Percentiles rank a stretch among this genome's conserved stretches.
Conservation (phyloP, 139 green algal species). For the Chlamydomonas schloesseri region DNA sequence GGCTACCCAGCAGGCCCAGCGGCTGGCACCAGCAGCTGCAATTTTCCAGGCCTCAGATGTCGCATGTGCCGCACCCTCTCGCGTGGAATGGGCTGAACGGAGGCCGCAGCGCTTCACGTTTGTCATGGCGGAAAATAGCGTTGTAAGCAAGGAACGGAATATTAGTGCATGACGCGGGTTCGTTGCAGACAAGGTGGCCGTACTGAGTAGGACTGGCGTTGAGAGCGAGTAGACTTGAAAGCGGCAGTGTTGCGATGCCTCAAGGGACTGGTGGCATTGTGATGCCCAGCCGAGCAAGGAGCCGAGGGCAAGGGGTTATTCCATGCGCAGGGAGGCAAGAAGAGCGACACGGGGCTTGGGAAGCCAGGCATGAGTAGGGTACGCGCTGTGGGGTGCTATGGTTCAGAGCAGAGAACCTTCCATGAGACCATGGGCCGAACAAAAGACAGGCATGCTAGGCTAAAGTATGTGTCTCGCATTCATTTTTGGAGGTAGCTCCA, state of each 20-base stretch:
- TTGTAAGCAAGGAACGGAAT: neutral
- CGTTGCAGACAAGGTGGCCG: neutral
- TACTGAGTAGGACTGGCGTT: neutral
- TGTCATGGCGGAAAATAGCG: neutral
- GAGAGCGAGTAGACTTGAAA: neutral
- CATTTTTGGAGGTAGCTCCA: no score
- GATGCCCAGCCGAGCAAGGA: neutral
- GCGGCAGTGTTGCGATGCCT: neutral
- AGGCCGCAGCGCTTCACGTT: slow-evolving; percentile 4
- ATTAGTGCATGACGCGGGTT: no score
- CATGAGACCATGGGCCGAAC: no score
- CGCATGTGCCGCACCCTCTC: neutral
- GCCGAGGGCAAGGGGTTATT: no score
- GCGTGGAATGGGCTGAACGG: neutral
- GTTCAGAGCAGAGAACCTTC: neutral
- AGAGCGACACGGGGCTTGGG: no score
- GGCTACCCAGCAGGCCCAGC: neutral
- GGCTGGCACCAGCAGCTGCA: neutral
- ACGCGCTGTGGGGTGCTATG: neutral
- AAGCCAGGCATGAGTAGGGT: no score
- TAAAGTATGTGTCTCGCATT: no score
- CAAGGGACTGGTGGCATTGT: neutral
- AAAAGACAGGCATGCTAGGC: no score
- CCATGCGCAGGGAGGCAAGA: no score
- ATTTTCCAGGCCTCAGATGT: neutral